phyloP scores from a whole-genome alignment of 148 eudicot genomes.

The Chenopodium formosanum region DNA sequence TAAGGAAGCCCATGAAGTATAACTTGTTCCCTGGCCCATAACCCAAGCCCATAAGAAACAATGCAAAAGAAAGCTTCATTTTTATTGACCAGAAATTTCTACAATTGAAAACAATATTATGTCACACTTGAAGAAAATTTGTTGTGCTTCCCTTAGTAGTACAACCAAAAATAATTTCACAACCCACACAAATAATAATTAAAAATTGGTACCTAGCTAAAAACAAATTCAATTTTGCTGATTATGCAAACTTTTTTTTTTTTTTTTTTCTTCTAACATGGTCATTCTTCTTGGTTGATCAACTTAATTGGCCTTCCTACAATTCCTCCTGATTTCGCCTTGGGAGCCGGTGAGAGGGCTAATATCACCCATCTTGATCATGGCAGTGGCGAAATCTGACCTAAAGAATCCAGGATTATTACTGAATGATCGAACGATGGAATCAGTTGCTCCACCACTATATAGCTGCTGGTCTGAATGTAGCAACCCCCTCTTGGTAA shows the following conservation, averaged over 20 bases:
- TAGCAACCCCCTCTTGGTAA: conserved; percentile 33
- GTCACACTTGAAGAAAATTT: conserved; percentile 13
- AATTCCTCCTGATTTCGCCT: conserved; percentile 62
- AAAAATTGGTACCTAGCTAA: neutral
- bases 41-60: neutral
- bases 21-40: neutral
- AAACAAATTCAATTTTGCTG: neutral
- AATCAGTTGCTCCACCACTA: conserved; percentile 18
- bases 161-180: conserved; percentile 1
- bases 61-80: neutral
- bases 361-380: conserved; percentile 62
- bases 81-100: conserved; percentile 1
- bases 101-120: conserved; percentile 1
- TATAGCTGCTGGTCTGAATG: conserved; percentile 34
- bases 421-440: conserved; percentile 28
- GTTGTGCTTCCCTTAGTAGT: neutral
- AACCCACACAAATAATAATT: neutral
- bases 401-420: conserved; percentile 24
- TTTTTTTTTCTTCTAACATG: neutral
- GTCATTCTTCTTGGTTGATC: neutral
- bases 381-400: conserved; percentile 48
- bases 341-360: conserved; percentile 50
- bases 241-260: neutral
- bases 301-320: conserved; percentile 45
- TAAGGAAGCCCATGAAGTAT: neutral